These are phyloP conservation scores for Biscogniauxia sp. DNA, from an alignment of 2,329 filamentous ascomycete genomes.

Conservation along the genomic window DNA sequence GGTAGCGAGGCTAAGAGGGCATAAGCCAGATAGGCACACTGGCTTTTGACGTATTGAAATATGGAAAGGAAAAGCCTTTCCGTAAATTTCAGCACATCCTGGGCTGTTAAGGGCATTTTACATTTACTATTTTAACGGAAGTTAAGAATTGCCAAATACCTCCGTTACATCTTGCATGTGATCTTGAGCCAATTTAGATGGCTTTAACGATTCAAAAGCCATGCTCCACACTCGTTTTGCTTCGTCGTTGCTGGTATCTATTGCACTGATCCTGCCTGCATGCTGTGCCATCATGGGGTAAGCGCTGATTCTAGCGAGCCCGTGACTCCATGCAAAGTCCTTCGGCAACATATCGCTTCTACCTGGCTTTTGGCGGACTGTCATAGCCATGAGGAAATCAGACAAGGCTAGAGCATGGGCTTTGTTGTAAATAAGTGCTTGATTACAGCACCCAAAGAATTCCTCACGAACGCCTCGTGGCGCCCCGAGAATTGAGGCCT, in stretches of 20 bases:
- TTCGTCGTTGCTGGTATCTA: conserved; percentile 29
- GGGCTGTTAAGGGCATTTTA: too few species aligned
- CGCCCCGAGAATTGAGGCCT: conserved; percentile 29
- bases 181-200: conserved; percentile 19
- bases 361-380: conserved; percentile 17
- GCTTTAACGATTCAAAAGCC: conserved; percentile 30
- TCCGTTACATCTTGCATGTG: conserved; percentile 24
- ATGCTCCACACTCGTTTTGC: conserved; percentile 33
- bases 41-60: too few species aligned
- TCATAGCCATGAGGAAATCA: conserved; percentile 22
- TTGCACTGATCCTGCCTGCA: conserved; percentile 29
- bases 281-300: conserved; percentile 36
- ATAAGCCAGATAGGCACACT: too few species aligned
- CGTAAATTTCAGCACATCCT: too few species aligned
- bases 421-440: conserved; percentile 32
- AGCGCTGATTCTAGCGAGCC: conserved; percentile 30
- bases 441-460: conserved; percentile 33
- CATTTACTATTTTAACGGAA: too few species aligned
- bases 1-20: too few species aligned
- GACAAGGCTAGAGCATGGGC: conserved; percentile 24
- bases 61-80: too few species aligned
- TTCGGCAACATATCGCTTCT: conserved; percentile 32
- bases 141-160: conserved; percentile 13
- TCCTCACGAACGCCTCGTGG: conserved; percentile 29
- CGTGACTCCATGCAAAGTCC: conserved; percentile 29